phyloP scores from a whole-genome alignment of 106 monocot species.

The Allium fistulosum region DNA sequence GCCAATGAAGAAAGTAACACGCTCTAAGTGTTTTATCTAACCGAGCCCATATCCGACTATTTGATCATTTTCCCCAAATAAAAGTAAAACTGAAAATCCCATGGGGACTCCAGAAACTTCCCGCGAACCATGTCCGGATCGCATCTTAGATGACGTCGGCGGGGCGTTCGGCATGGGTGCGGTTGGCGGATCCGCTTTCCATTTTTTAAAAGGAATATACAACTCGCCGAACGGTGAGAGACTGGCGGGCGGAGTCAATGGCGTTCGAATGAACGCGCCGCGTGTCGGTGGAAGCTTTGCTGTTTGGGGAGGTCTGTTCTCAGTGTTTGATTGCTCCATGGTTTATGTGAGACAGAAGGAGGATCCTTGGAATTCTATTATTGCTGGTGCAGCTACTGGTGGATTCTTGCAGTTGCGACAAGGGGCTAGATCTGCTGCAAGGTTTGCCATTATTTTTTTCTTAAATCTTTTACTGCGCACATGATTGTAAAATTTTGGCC shows the following conservation, averaged over 20 bases:
- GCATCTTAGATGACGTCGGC: conserved; percentile 80
- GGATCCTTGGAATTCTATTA: conserved; percentile 90
- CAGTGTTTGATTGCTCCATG: conserved; percentile 81
- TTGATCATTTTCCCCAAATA: too few relatives aligned
- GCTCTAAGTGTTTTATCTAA: too few relatives aligned
- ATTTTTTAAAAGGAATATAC: conserved; percentile 79
- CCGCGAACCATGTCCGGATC: conserved; percentile 84
- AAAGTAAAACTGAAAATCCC: neutral
- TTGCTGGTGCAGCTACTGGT: conserved; percentile 82
- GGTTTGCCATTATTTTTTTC: neutral
- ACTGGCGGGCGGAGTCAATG: conserved; percentile 49
- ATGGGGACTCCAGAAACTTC: conserved; percentile 92
- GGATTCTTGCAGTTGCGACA: conserved; percentile 75
- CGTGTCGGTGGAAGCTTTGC: conserved; percentile 90
- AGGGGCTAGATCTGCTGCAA: conserved; percentile 42
- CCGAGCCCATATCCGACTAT: too few relatives aligned
- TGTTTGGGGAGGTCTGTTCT: conserved; percentile 97
- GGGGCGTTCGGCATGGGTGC: conserved; percentile 94
- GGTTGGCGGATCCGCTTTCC: conserved; percentile 80
- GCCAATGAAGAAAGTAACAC: too few relatives aligned
- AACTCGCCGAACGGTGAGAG: conserved; percentile 82
- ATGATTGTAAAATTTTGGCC: neutral
- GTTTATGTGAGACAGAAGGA: conserved; percentile 91
- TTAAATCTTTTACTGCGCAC: neutral
- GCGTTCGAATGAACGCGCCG: conserved; percentile 78